phyloP scores from a whole-genome alignment of 2,329 filamentous ascomycete genomes.

The Trichoderma afroharzianum region DNA sequence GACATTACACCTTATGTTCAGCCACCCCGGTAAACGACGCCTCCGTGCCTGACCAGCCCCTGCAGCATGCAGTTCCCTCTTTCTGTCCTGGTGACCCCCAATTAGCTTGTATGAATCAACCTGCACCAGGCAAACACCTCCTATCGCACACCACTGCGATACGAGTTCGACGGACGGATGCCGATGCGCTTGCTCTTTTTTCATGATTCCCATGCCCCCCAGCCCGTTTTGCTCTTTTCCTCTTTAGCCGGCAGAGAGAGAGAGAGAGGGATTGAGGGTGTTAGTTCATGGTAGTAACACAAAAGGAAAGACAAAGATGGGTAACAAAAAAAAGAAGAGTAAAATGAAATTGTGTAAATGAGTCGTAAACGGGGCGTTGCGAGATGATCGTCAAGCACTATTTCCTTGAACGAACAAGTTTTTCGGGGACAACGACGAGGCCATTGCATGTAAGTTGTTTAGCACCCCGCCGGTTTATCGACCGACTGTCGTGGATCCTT shows the following conservation, averaged over 20 bases:
- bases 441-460: background rate
- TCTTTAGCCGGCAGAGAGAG: conserved; percentile 5
- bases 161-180: background rate
- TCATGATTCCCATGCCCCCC: background rate
- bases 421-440: background rate
- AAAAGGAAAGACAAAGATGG: background rate
- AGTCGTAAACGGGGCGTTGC: conserved; percentile 4
- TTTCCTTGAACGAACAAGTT: background rate
- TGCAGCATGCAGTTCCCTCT: background rate
- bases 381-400: conserved; percentile 2
- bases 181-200: background rate
- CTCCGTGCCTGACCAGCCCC: conserved; percentile 6
- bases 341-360: background rate
- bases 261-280: background rate
- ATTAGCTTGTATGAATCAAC: background rate
- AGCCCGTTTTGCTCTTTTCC: background rate
- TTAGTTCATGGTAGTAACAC: background rate
- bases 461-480: background rate
- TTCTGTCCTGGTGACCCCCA: background rate
- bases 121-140: background rate
- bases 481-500: background rate
- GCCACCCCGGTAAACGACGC: background rate
- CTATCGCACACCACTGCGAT: background rate
- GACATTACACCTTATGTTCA: conserved; percentile 2
- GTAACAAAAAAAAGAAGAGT: background rate